Percentiles rank a stretch among this genome's conserved stretches.
phyloP scores from a whole-genome alignment of 1,139 yeast species.

The Saccharomyces hybrid region DNA sequence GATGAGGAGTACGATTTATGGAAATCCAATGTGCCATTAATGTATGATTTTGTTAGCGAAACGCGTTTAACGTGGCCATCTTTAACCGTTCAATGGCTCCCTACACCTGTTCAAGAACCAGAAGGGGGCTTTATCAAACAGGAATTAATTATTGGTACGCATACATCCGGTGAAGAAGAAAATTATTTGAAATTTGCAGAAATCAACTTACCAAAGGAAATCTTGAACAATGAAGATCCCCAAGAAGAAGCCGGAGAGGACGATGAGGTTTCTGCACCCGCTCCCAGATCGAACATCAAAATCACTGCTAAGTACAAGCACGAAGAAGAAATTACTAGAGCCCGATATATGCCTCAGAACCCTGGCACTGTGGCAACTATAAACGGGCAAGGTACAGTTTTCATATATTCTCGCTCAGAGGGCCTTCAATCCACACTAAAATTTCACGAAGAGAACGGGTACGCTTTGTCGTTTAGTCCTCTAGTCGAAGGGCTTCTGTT shows the following conservation, averaged over 20 bases:
- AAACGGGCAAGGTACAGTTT: constrained; percentile 67
- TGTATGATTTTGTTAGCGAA: constrained; percentile 76
- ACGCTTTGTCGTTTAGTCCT: constrained; percentile 62
- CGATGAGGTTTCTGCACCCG: constrained; percentile 13
- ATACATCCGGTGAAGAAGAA: constrained; percentile 72
- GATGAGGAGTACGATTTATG: constrained; percentile 70
- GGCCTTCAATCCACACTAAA: constrained; percentile 32
- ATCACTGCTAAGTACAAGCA: constrained; percentile 53
- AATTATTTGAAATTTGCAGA: constrained; percentile 74
- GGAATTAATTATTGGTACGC: constrained; percentile 68
- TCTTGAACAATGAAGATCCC: constrained; percentile 12
- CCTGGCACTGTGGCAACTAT: constrained; percentile 66
- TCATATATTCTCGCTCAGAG: constrained; percentile 48
- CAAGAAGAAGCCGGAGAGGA: constrained; percentile 29
- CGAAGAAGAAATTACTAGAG: constrained; percentile 65
- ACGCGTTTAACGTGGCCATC: constrained; percentile 80
- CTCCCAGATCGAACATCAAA: constrained; percentile 45
- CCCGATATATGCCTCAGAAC: constrained; percentile 73
- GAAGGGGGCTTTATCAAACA: constrained; percentile 20
- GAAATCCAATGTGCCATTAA: constrained; percentile 70
- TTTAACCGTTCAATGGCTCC: constrained; percentile 69
- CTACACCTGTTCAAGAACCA: constrained; percentile 22
- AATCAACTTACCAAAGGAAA: constrained; percentile 53
- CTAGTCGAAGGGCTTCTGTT: constrained; percentile 40
- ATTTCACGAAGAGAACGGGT: constrained; percentile 63